Evolutionary conservation across 192 early-diverging fungal genomes (phyloP), one percentile per base, ranked within the genome.

Genomic region (Coemansia sp.): DNA sequence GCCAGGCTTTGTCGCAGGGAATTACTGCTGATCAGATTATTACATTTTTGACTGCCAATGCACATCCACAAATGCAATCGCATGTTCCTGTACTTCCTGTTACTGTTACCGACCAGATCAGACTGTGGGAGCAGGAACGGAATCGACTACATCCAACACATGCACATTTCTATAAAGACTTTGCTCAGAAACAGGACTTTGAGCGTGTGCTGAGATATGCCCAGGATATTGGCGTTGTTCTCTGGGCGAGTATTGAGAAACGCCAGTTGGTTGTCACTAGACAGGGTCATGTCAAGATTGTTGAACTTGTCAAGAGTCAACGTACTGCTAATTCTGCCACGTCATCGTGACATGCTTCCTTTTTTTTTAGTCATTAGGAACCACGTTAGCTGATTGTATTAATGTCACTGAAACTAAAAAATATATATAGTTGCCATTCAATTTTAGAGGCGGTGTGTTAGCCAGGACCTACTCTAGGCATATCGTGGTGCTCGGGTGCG

Each of bases 21-120:
- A 97, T 98, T 59, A 94, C 93, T 0, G 94, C 96, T 5, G 90
- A 94, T 30, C 96, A 98, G 80, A 98, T 98, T 54, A 94, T 98
- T 57, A 85, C 87, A 3, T 98, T 94, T 64, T 76, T 98, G 27
- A 87, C 86, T 6, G 77, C 88, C 23, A 92, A 98, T 60, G 93
- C 96, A 0, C 96, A 98, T 71, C 88, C 91, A 19, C 92, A 97
- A 61, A 94, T 97, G 92, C 84, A 88, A 59, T 89, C 90, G 71
- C 71, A 86, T 67, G 80, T 74, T 12, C 93, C 94, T 0, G 78
- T 96, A 18, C 70, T 98, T 58, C 96, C 96, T 0, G 65, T 89
- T 7, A 97, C 95, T 2, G 94, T 98, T 2, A 85, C 94, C 0
- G 96, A 98, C 77, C 96, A 98, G 76, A 93, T 98, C 32, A 74